These are phyloP conservation scores for Trichoderma orchidacearum DNA, from an alignment of 495 filamentous ascomycete genomes.

Conservation along the genomic window DNA sequence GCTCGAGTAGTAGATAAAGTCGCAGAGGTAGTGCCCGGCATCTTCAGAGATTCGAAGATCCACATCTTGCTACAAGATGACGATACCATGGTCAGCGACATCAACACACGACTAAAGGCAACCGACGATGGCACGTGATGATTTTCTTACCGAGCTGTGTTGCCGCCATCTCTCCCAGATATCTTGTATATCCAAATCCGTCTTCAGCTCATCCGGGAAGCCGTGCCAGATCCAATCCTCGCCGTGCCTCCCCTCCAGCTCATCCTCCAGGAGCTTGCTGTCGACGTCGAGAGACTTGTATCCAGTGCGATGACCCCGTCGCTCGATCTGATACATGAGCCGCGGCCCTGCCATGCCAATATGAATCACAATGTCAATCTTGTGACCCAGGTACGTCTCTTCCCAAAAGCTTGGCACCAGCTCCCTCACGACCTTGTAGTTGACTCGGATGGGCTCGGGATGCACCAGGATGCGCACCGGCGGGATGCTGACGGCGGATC, in stretches of 20 bases:
- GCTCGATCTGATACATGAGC: slow-evolving; percentile 55
- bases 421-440: slow-evolving; percentile 49
- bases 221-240: slow-evolving; percentile 31
- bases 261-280: slow-evolving; percentile 39
- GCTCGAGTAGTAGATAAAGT: slow-evolving; percentile 75
- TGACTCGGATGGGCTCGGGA: slow-evolving; percentile 52
- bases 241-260: slow-evolving; percentile 22
- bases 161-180: slow-evolving; percentile 41
- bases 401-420: slow-evolving; percentile 47
- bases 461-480: slow-evolving; percentile 52
- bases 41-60: slow-evolving; percentile 58
- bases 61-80: slow-evolving; percentile 15
- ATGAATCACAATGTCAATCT: slow-evolving; percentile 56
- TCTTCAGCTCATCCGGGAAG: slow-evolving; percentile 29
- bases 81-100: neutral
- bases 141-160: slow-evolving; percentile 20
- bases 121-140: neutral
- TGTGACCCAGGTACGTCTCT: slow-evolving; percentile 16
- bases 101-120: neutral
- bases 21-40: slow-evolving; percentile 71
- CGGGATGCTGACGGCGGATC: slow-evolving; percentile 19
- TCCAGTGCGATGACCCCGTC: slow-evolving; percentile 57
- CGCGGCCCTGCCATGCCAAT: slow-evolving; percentile 71
- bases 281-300: slow-evolving; percentile 59
- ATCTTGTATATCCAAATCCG: slow-evolving; percentile 37